Percentiles rank a stretch among this genome's conserved stretches.
These are phyloP conservation scores for Babesia bovis DNA, from an alignment of 169 alveolate species.

Conservation along the genomic window DNA sequence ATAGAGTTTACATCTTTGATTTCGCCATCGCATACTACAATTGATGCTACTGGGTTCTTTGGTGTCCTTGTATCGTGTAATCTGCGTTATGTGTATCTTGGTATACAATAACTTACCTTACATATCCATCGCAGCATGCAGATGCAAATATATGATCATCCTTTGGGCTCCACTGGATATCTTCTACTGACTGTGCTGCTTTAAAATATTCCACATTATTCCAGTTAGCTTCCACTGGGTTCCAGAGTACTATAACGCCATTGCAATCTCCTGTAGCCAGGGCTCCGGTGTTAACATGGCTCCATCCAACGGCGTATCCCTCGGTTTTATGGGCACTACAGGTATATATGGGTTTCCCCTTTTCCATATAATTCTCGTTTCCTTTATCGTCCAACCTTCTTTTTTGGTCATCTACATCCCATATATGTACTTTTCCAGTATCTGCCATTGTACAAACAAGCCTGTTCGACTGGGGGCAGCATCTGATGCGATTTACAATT, in stretches of 20 bases:
- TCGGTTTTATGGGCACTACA: slow-evolving; percentile 64
- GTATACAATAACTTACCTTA: slow-evolving; percentile 14
- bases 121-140: slow-evolving; percentile 71
- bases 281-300: slow-evolving; percentile 61
- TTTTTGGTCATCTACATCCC: slow-evolving; percentile 56
- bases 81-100: neutral
- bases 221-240: slow-evolving; percentile 69
- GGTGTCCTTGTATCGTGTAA: slow-evolving; percentile 57
- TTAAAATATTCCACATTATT: neutral
- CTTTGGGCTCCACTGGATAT: slow-evolving; percentile 70
- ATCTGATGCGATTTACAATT: slow-evolving; percentile 57
- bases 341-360: slow-evolving; percentile 50
- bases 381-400: neutral
- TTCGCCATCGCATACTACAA: slow-evolving; percentile 28
- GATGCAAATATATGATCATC: slow-evolving; percentile 63
- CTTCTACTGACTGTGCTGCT: slow-evolving; percentile 61
- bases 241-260: slow-evolving; percentile 70
- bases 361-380: slow-evolving; percentile 21
- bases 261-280: slow-evolving; percentile 74
- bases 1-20: slow-evolving; percentile 56
- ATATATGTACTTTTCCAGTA: slow-evolving; percentile 52
- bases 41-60: slow-evolving; percentile 35
- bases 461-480: slow-evolving; percentile 62
- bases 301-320: slow-evolving; percentile 80
- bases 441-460: slow-evolving; percentile 68